These are phyloP conservation scores for Alternaria viburni DNA, from an alignment of 2,329 filamentous ascomycete genomes.

Conservation along the genomic window DNA sequence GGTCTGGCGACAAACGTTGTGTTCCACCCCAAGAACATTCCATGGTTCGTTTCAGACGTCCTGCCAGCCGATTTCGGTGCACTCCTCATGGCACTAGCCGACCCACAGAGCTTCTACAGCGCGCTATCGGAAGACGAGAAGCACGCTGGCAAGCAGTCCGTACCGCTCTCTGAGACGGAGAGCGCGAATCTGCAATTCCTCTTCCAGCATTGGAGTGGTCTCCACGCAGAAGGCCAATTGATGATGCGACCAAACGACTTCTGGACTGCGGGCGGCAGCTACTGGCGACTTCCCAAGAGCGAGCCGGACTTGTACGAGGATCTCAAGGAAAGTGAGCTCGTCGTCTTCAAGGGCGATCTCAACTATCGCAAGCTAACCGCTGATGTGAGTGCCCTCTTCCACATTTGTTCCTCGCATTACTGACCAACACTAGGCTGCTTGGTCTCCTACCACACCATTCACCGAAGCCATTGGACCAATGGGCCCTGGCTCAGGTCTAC, in stretches of 20 bases:
- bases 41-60: constrained; percentile 98
- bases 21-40: constrained; percentile 91
- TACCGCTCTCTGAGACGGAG: constrained; percentile 71
- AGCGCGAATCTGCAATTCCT: constrained; percentile 72
- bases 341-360: constrained; percentile 96
- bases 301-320: constrained; percentile 75
- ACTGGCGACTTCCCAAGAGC: constrained; percentile 79
- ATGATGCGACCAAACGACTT: constrained; percentile 83
- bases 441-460: constrained; percentile 90
- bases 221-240: constrained; percentile 84
- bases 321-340: constrained; percentile 80
- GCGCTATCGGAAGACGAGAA: constrained; percentile 71
- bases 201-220: constrained; percentile 78
- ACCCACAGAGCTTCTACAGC: constrained; percentile 80
- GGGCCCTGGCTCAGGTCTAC: constrained; percentile 79
- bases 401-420: not conserved
- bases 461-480: constrained; percentile 83
- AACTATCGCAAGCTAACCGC: constrained; percentile 94
- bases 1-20: constrained; percentile 86
- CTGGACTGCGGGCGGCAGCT: constrained; percentile 89
- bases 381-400: constrained; percentile 68
- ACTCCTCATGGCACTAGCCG: constrained; percentile 80
- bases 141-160: constrained; percentile 61
- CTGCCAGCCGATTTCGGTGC: constrained; percentile 82
- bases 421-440: constrained; percentile 63